Base-by-base conservation (phyloP, 345 rosid species). In the Salix purpurea region DNA sequence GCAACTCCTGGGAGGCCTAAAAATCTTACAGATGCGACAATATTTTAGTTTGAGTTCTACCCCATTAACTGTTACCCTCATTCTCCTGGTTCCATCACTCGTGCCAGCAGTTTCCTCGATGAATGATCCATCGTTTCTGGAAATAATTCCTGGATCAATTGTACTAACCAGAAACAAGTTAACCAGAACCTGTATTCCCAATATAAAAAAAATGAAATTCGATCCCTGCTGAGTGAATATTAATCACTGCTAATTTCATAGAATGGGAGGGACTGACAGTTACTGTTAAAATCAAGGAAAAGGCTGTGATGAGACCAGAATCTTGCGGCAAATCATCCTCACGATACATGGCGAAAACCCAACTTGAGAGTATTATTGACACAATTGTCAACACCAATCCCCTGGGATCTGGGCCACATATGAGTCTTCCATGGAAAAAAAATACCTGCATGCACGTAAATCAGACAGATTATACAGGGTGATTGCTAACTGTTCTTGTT, bases 371-470 rank as follows among this genome's bases (percentile, higher is more conserved):
- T 62, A 67, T 30, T 52, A 83, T 81, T 0, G 86, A 79, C 67
- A 78, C 58, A 2, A 70, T 77, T 26, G 86, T 83, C 64, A 83
- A 37, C 19, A 81, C 64, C 34, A 86, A 66, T 13, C 88, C 88
- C 69, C 75, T 81, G 13, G 86, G 88, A 79, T 86, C 85, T 2
- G 88, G 86, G 2, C 88, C 88, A 60, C 82, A 86, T 2, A 83
- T 37, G 8, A 83, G 74, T 64, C 83, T 52, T 10, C 88, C 88
- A 23, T 84, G 86, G 71, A 81, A 86, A 80, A 83, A 83, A 70
- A 86, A 83, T 2, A 86, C 86, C 88, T 85, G 76, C 79, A 77
- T 40, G 44, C 44, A 10, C 44, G 12, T 10, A 40, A 40, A 13
- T 14, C 50, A 46, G 50, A 14, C 50, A 46, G 16, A 13, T 13